phyloP scores from a whole-genome alignment of 2,329 filamentous ascomycete species.

The Chaetomium strumarium region DNA sequence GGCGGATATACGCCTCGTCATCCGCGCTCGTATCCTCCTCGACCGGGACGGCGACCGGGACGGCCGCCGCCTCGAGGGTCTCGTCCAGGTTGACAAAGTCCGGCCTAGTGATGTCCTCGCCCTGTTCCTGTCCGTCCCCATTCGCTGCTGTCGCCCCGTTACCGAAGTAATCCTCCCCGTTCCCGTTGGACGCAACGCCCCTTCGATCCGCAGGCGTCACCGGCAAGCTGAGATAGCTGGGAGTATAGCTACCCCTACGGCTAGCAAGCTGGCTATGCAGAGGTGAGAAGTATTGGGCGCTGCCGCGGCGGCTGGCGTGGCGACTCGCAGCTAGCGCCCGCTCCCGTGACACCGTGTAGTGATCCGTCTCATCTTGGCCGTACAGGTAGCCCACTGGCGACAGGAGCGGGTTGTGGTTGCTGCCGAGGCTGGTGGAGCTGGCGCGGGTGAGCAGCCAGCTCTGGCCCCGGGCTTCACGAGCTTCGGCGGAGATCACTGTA shows the following conservation, averaged over 20 bases:
- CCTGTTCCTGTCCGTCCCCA: conserved; percentile 25
- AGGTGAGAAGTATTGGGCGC: conserved; percentile 8
- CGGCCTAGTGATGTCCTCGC: conserved; percentile 57
- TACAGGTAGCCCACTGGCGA: conserved; percentile 44
- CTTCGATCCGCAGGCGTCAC: conserved; percentile 41
- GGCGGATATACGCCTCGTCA: conserved; percentile 54
- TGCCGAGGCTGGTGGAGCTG: conserved; percentile 57
- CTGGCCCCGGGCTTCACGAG: conserved; percentile 63
- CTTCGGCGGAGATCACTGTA: conserved; percentile 54
- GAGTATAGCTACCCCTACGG: conserved; percentile 25
- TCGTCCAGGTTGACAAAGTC: conserved; percentile 97
- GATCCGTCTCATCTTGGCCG: conserved; percentile 42
- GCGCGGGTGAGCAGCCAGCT: conserved; percentile 61
- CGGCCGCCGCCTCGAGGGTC: conserved; percentile 48
- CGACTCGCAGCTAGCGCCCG: not conserved
- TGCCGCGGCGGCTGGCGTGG: too few species aligned
- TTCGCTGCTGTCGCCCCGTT: conserved; percentile 27
- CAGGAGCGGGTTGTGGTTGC: conserved; percentile 29
- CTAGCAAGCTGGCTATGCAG: conserved; percentile 44
- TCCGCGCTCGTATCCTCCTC: conserved; percentile 35
- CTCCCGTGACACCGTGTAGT: conserved; percentile 28
- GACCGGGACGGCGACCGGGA: too few species aligned
- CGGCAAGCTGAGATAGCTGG: conserved; percentile 32
- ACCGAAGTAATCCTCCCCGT: conserved; percentile 40
- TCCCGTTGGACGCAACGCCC: conserved; percentile 24